phyloP scores from a whole-genome alignment of 805 yeast species.

The Lipomyces starkeyi region DNA sequence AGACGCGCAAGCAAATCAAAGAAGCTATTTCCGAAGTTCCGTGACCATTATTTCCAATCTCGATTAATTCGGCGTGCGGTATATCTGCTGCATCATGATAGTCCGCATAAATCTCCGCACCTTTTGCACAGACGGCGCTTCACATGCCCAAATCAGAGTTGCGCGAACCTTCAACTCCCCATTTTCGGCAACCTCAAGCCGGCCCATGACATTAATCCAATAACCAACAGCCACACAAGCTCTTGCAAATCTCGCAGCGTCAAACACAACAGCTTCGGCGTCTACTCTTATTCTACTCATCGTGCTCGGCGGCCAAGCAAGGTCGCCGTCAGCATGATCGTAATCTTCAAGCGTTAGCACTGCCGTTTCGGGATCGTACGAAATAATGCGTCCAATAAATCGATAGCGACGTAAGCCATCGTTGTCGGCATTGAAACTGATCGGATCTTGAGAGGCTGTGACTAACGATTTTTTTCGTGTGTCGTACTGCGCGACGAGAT shows the following conservation, averaged over 20 bases:
- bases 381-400: conserved; percentile 22
- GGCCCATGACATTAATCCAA: conserved; percentile 27
- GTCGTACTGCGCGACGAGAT: background rate
- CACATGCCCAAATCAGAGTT: conserved; percentile 20
- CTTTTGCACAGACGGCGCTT: conserved; percentile 5
- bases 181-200: conserved; percentile 3
- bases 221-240: conserved; percentile 14
- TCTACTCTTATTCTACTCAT: background rate
- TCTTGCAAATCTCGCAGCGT: conserved; percentile 12
- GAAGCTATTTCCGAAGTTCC: too few relatives aligned
- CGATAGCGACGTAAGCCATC: conserved; percentile 17
- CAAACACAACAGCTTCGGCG: conserved; percentile 3
- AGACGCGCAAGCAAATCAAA: too few relatives aligned
- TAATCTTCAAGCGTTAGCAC: conserved; percentile 18
- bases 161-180: conserved; percentile 13
- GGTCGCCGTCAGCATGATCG: conserved; percentile 11
- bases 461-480: background rate
- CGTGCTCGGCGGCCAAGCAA: conserved; percentile 1
- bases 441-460: background rate
- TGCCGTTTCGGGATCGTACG: conserved; percentile 17
- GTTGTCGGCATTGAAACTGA: background rate
- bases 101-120: conserved; percentile 11
- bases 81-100: conserved; percentile 9
- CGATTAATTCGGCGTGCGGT: background rate
- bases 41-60: background rate